Evolutionary conservation across 176 grass and related monocot genomes (phyloP).

Genomic region (Avena insularis): DNA sequence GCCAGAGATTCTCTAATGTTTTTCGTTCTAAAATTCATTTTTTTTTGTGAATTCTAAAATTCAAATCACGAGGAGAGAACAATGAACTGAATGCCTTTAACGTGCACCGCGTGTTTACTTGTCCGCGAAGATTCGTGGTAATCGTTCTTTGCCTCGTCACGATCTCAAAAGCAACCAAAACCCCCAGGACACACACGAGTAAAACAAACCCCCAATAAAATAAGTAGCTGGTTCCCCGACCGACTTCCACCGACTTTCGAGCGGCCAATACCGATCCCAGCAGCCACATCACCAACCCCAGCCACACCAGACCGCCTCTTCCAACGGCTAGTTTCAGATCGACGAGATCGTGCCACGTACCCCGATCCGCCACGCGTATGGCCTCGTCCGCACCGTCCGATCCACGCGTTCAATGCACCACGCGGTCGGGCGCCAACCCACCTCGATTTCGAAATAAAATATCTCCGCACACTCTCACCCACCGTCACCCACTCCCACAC

Average conservation of each 20-base stretch:
- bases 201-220: conserved; percentile 7
- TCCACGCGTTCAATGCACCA: conserved; percentile 7
- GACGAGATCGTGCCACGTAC: conserved; percentile 41
- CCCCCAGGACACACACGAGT: background rate
- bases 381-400: conserved; percentile 28
- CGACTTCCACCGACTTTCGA: conserved; percentile 42
- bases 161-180: background rate
- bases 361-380: background rate
- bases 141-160: background rate
- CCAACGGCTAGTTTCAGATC: conserved; percentile 50
- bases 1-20: no score
- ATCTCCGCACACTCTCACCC: background rate
- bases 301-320: background rate
- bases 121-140: background rate
- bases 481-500: rapidly evolving
- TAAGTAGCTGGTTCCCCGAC: background rate
- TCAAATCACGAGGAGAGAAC: conserved; percentile 2
- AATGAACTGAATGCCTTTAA: background rate
- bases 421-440: conserved; percentile 38
- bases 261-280: conserved; percentile 28
- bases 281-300: conserved; percentile 45
- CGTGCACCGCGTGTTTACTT: background rate
- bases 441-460: conserved; percentile 35
- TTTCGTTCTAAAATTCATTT: no score
- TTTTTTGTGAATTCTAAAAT: no score